Base-by-base conservation (phyloP, 2,329 filamentous ascomycete species). In the Orbilia blumenaviensis region DNA sequence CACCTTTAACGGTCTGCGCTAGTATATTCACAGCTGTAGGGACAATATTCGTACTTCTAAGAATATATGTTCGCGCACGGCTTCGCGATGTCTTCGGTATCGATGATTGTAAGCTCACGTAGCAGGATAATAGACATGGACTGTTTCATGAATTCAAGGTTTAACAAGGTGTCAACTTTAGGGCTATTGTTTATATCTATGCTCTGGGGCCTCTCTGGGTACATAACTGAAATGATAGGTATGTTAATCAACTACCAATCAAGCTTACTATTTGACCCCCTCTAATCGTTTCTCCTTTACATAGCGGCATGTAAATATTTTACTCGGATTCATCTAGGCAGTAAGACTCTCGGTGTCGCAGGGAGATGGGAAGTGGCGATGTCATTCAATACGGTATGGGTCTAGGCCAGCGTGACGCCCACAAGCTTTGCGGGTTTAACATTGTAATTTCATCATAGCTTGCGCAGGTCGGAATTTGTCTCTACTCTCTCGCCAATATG, bases 191-290 rank as follows among this genome's bases (percentile, higher is more conserved):
- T 29, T 18, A 12, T 68, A n/a, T 68, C 64, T n/a, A 68, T 68
- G 64, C 42, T 68, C n/a, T 68, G 64, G 64, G 64, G 64, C 0
- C 25, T 68, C 3, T 56, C 64, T 27, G 64, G 64, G 2, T 68
- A 68, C 23, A 68, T 68, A 7, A 50, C 64, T 1, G 64, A 68
- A 27, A 68, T 68, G 64, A 68, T 68, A 2, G 64, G 64, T 68
- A 32, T 29, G 38, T 36, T 9, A 16, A 14, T 3, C 29, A 18
- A 8, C n/a, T n/a, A 25, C 18, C 29, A 23, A 21, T 16, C n/a
- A 3, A 14, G 16, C 3, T 12, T n/a, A 10, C 10, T 18, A 10
- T n/a, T n/a, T n/a, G n/a, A n/a, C n/a, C n/a, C n/a, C n/a, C 2
- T 46, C 36, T 38, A 44, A 56, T 9, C 10, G n/a, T 10, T 27